phyloP scores from a whole-genome alignment of 371 early-diverging fungal species.

The Smittium culicis region DNA sequence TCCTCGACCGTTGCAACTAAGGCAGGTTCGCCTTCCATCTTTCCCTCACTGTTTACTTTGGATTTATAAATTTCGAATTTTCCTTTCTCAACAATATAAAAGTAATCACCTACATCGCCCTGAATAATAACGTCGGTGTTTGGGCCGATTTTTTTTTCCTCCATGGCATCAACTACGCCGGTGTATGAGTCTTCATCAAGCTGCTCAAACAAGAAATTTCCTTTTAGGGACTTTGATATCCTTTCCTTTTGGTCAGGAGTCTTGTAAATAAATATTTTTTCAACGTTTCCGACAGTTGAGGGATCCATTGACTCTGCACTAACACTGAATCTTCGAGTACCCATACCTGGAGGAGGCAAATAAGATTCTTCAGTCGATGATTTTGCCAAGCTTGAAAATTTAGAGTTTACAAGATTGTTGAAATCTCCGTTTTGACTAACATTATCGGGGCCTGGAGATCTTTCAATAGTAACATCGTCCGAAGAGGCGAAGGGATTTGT shows the following conservation, averaged over 20 bases:
- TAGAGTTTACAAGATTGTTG: not conserved
- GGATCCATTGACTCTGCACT: conserved; percentile 95
- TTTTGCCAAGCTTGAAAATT: not conserved
- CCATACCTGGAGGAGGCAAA: not conserved
- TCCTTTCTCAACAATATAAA: conserved; percentile 94
- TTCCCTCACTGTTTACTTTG: conserved; percentile 36
- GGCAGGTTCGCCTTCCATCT: conserved; percentile 21
- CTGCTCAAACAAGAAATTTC: conserved; percentile 84
- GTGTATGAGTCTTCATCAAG: conserved; percentile 89
- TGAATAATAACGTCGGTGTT: conserved; percentile 82
- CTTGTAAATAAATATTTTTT: conserved; percentile 75
- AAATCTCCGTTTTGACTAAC: not conserved
- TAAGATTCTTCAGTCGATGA: not conserved
- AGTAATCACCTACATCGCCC: conserved; percentile 93
- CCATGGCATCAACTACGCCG: conserved; percentile 93
- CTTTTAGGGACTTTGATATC: conserved; percentile 61
- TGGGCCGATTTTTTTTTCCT: conserved; percentile 60
- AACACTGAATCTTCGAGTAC: conserved; percentile 83
- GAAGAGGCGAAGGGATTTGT: not conserved
- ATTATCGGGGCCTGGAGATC: not conserved
- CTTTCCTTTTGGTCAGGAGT: conserved; percentile 63
- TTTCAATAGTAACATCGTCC: not conserved
- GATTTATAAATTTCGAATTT: conserved; percentile 82
- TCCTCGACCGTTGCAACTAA: conserved; percentile 67
- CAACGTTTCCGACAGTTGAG: conserved; percentile 57